Evolutionary conservation across 1,284 basidiomycete genomes (phyloP).

Genomic region (Sutorius eximius): DNA sequence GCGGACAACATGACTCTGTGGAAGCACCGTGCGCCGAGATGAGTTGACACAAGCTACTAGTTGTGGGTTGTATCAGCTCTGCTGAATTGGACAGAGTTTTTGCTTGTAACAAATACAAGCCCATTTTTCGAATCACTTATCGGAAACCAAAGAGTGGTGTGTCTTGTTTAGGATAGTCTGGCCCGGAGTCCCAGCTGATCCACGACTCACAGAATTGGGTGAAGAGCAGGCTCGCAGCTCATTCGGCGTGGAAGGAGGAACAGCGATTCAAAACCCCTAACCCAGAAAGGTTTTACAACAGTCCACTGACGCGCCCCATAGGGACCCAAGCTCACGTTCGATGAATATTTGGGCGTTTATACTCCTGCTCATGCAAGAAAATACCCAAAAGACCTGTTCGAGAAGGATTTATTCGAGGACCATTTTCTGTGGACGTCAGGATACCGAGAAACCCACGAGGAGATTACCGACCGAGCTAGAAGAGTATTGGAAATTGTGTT

Average conservation of each 20-base stretch:
- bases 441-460: constrained; percentile 57
- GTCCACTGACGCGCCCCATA: constrained; percentile 70
- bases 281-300: constrained; percentile 63
- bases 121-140: too few species aligned
- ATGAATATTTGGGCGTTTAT: constrained; percentile 64
- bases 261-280: constrained; percentile 49
- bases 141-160: too few species aligned
- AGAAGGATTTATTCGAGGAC: constrained; percentile 66
- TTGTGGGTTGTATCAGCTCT: too few species aligned
- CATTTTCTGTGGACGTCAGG: constrained; percentile 69
- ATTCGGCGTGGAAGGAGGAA: constrained; percentile 40
- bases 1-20: too few species aligned
- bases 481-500: constrained; percentile 64
- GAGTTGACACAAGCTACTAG: too few species aligned
- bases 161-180: too few species aligned
- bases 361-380: constrained; percentile 56
- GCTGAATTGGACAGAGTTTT: too few species aligned
- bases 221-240: constrained; percentile 37
- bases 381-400: constrained; percentile 64
- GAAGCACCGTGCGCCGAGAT: too few species aligned
- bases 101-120: too few species aligned
- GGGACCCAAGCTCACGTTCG: constrained; percentile 69
- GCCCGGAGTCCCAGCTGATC: constrained; percentile 46
- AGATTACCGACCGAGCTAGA: constrained; percentile 54
- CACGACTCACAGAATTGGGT: constrained; percentile 66